A percentile compares a stretch with the other conserved stretches of the same genome.
Conservation (phyloP, 768 basidiomycete species). For the Boletus rubescentipes region DNA sequence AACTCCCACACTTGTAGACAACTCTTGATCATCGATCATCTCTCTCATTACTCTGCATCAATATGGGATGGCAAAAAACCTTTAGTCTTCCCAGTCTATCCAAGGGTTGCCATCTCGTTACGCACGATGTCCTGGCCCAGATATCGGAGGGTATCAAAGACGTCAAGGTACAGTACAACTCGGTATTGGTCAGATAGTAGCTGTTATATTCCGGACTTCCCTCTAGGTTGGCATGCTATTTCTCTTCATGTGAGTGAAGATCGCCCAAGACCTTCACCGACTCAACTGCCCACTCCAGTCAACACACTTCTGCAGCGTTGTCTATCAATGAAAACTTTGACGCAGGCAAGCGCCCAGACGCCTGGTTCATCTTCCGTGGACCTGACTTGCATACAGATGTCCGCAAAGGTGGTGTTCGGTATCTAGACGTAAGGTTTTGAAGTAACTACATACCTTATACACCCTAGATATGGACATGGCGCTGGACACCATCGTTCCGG, state of each 20-base stretch:
- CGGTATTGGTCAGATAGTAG: neutral
- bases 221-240: slow-evolving; percentile 80
- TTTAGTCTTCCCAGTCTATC: slow-evolving; percentile 57
- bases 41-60: neutral
- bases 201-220: neutral
- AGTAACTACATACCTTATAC: slow-evolving; percentile 36
- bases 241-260: slow-evolving; percentile 71
- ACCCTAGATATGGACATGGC: slow-evolving; percentile 91
- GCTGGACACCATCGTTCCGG: slow-evolving; percentile 84
- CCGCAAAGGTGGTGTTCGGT: slow-evolving; percentile 38
- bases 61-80: slow-evolving; percentile 90
- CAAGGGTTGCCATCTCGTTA: slow-evolving; percentile 83
- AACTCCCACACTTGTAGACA: neutral
- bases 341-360: slow-evolving; percentile 46
- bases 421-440: neutral
- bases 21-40: neutral
- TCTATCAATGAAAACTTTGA: slow-evolving; percentile 92
- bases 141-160: slow-evolving; percentile 68
- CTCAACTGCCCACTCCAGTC: slow-evolving; percentile 41
- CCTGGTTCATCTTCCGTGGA: neutral
- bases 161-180: slow-evolving; percentile 50
- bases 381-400: slow-evolving; percentile 36
- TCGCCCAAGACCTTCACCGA: neutral
- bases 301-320: slow-evolving; percentile 77
- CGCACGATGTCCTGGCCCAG: slow-evolving; percentile 65